A percentile compares a stretch with the other conserved stretches of the same genome.
Conservation (phyloP, 352 stramenopile species). For the Globisporangium orthogonon region DNA sequence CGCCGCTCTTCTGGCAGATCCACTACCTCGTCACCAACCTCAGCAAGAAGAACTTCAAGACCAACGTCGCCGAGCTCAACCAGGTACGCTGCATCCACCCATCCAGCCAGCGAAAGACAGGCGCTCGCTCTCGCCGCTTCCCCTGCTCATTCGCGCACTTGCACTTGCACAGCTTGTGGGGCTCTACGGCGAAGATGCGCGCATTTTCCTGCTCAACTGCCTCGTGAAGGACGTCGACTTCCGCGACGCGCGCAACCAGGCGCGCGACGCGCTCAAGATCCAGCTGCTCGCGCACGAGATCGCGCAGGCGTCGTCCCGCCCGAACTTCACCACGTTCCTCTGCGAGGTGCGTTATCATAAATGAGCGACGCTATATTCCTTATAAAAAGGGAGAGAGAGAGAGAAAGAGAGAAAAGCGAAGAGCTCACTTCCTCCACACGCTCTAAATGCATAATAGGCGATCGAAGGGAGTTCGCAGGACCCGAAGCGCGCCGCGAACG, state of each 20-base stretch:
- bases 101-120: no score
- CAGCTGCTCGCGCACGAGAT: constrained; percentile 88
- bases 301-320: constrained; percentile 78
- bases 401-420: background rate
- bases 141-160: background rate
- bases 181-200: constrained; percentile 88
- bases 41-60: constrained; percentile 93
- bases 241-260: constrained; percentile 69
- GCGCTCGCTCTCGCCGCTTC: background rate
- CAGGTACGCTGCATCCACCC: constrained; percentile 38
- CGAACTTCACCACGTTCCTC: constrained; percentile 90
- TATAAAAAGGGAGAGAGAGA: background rate
- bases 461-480: constrained; percentile 61
- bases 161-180: constrained; percentile 62
- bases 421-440: constrained; percentile 1
- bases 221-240: constrained; percentile 90
- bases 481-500: constrained; percentile 16
- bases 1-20: constrained; percentile 92
- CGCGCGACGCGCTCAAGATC: constrained; percentile 87
- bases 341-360: constrained; percentile 40
- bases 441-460: constrained; percentile 18
- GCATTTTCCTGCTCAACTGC: constrained; percentile 89
- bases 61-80: constrained; percentile 89
- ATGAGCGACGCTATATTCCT: no score
- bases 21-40: constrained; percentile 91